These are phyloP conservation scores for Mycosphaerella arachidis DNA, from an alignment of 2,329 filamentous ascomycete genomes.

Conservation along the genomic window DNA sequence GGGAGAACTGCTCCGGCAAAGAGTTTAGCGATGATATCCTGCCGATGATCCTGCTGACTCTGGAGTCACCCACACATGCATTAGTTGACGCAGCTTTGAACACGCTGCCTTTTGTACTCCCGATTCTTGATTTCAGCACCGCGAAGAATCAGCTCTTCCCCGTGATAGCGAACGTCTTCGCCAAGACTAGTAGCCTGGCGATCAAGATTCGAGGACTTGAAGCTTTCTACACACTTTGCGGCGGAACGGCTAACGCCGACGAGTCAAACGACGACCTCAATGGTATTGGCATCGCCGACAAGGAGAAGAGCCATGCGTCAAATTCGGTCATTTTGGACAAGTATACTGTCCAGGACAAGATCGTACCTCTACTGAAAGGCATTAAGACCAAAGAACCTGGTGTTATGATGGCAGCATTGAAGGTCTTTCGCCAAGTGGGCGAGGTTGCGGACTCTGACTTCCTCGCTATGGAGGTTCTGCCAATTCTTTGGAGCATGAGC, in stretches of 20 bases:
- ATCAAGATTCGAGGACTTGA: conserved; percentile 93
- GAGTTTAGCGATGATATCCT: conserved; percentile 96
- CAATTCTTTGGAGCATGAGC: conserved; percentile 86
- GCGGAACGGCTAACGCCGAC: conserved; percentile 53
- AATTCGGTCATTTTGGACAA: conserved; percentile 77
- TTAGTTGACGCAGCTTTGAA: conserved; percentile 81
- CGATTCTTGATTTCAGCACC: conserved; percentile 88
- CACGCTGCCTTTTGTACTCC: conserved; percentile 73
- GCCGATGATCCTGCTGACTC: conserved; percentile 74
- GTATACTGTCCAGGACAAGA: conserved; percentile 97
- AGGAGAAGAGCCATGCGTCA: conserved; percentile 39
- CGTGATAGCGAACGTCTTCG: conserved; percentile 83
- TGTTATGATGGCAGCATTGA: conserved; percentile 90
- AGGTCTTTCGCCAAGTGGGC: conserved; percentile 79
- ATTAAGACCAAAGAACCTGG: conserved; percentile 98
- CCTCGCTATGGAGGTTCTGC: conserved; percentile 83
- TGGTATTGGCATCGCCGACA: conserved; percentile 52
- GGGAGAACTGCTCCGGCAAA: conserved; percentile 78
- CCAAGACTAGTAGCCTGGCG: conserved; percentile 83
- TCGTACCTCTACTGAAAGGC: conserved; percentile 79
- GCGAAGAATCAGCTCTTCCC: conserved; percentile 97
- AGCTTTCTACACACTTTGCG: conserved; percentile 84
- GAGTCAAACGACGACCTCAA: conserved; percentile 65
- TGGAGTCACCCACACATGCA: conserved; percentile 85
- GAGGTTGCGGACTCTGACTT: conserved; percentile 81